Base-by-base conservation (phyloP, 176 grass and related monocot genomes). In the Carex kokanica region DNA sequence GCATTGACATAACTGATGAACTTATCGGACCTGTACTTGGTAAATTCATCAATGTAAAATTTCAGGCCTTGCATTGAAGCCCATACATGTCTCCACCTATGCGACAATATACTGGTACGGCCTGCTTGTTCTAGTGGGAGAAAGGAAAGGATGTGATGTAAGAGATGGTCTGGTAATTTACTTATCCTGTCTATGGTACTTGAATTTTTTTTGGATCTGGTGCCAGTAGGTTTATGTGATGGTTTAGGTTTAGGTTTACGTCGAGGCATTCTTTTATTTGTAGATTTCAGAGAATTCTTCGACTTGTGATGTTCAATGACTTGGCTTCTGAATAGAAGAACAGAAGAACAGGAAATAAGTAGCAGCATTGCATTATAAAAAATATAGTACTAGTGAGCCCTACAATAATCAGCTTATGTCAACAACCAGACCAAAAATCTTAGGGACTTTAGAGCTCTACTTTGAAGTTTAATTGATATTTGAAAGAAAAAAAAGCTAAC, bases 51-150 rank as follows among this genome's bases (percentile, higher is more conserved):
- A 60, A 17, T 66, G 60, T 66, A 82, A 64, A 82, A 82, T 20
- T 45, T 23, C 1, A 82, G 38, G 38, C 36, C 34, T 82, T 25
- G 20, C 79, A 82, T 65, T 0, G 79, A 82, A 13, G 79, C 60
- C 79, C 79, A 82, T 8, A 82, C 79, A 82, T 64, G 55, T 43
- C 79, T 43, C 79, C 79, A 82, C 62, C 79, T 82, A 49, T 52
- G 79, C 9, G 79, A 82, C 62, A 82, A 53, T 47, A 82, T 82
- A 58, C 60, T 82, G 15, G 79, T 82, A 64, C 79, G 61, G 11
- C 58, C 56, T 0, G 34, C 58, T 64, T 66, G 79, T 17, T 82
- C 45, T 29, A 65, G 79, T 17, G 79, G 58, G 60, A 82, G 79
- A 82, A 64, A 82, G 20, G 79, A 82, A 47, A 82, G 79, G 58